Conservation (phyloP, 495 filamentous ascomycete genomes). For the Penicillium longicatenatum region DNA sequence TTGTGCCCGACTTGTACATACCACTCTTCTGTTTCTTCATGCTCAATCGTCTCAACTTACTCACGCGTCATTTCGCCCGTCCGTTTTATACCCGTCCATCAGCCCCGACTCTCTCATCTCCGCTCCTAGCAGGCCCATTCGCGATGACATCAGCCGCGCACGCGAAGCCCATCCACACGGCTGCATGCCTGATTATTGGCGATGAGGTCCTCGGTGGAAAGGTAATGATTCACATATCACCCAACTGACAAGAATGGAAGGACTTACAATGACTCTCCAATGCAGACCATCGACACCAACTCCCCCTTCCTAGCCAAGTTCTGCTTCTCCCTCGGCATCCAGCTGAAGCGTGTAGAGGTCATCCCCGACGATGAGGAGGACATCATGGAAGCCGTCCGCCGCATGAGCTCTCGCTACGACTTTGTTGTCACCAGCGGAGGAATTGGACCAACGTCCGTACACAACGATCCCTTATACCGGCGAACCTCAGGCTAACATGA, state of each 20-base stretch:
- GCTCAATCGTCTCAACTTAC: slow-evolving; percentile 72
- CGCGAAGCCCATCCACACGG: slow-evolving; percentile 75
- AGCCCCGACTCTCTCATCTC: slow-evolving; percentile 39
- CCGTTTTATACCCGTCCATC: slow-evolving; percentile 49
- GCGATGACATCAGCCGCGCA: slow-evolving; percentile 60
- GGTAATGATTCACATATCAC: slow-evolving; percentile 45
- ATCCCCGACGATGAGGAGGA: slow-evolving; percentile 88
- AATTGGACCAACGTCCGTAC: slow-evolving; percentile 84
- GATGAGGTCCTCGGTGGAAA: slow-evolving; percentile 98
- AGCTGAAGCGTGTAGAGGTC: slow-evolving; percentile 85
- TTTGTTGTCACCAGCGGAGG: slow-evolving; percentile 94
- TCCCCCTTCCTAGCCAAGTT: slow-evolving; percentile 88
- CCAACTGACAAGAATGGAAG: background rate
- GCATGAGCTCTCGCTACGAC: slow-evolving; percentile 88
- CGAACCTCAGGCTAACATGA: background rate
- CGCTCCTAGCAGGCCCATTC: slow-evolving; percentile 29
- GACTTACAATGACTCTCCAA: slow-evolving; percentile 1
- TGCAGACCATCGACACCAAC: slow-evolving; percentile 84
- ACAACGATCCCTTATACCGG: background rate
- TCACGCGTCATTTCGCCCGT: slow-evolving; percentile 71
- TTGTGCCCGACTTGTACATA: background rate
- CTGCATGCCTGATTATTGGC: slow-evolving; percentile 92
- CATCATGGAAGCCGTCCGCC: slow-evolving; percentile 81
- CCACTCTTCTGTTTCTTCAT: slow-evolving; percentile 43
- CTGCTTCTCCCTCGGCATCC: slow-evolving; percentile 90